Conservation (phyloP, 345 rosid species). For the Arabis hirsuta region DNA sequence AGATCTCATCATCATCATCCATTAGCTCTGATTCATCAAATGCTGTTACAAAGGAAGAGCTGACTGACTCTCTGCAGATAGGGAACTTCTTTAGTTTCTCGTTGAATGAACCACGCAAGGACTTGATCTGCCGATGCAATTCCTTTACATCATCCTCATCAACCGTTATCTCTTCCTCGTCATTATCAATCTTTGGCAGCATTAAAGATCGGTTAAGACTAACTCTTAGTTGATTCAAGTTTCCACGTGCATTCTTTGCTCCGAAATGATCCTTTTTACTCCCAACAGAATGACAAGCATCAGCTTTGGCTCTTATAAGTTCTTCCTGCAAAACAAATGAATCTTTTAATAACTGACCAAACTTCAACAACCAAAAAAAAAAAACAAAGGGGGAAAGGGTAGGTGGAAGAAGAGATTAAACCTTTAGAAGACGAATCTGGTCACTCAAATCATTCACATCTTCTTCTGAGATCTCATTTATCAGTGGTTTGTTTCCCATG, state of each 20-base stretch:
- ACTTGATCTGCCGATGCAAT: conserved; percentile 65
- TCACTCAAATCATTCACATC: conserved; percentile 96
- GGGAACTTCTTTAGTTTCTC: conserved; percentile 52
- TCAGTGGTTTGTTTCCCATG: conserved; percentile 72
- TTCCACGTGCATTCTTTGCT: conserved; percentile 67
- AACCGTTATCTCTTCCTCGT: conserved; percentile 65
- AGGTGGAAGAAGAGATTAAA: conserved; percentile 30
- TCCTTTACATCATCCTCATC: conserved; percentile 78
- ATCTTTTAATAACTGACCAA: conserved; percentile 19
- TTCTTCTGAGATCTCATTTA: conserved; percentile 93
- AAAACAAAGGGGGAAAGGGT: not conserved
- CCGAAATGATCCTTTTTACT: conserved; percentile 54
- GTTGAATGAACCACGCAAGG: conserved; percentile 57
- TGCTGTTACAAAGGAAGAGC: conserved; percentile 65
- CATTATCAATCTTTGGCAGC: conserved; percentile 60
- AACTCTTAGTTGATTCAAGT: conserved; percentile 83
- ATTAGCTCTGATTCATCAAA: conserved; percentile 61
- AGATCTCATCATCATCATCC: conserved; percentile 70
- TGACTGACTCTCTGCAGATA: conserved; percentile 55
- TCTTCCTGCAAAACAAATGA: conserved; percentile 69
- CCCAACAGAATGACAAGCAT: conserved; percentile 51
- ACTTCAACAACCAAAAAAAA: conserved; percentile 23
- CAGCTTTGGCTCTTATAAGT: conserved; percentile 83
- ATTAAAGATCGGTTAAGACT: conserved; percentile 95
- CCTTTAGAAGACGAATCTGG: conserved; percentile 92